Base-by-base conservation (phyloP, 306 rosid species). In the Vigna mungo region DNA sequence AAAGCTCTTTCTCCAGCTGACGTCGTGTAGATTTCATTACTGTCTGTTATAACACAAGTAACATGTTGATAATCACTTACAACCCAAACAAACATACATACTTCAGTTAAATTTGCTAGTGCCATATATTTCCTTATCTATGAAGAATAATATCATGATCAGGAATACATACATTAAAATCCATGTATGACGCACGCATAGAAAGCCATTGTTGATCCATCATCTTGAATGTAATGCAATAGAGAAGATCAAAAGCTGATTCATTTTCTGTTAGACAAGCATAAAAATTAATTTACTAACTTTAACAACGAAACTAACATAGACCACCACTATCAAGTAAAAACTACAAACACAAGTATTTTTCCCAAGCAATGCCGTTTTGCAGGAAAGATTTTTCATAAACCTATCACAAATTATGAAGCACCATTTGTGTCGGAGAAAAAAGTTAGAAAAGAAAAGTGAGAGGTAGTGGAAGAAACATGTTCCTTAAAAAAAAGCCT, bases 151-250 rank as follows among this genome's bases (percentile, higher is more conserved):
- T 69, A 21, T 69, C 41, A 21, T 62, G 76, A 44, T 55, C 79
- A 68, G 68, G 75, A 72, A 65, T 69, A 89, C 99, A 23, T 89
- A 95, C 99, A 73, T 95, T 95, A 80, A 95, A 95, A 89, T 95
- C 99, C 99, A 95, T 95, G 82, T 95, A 95, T 23, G 99, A 92
- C 10, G 99, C 99, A 30, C 86, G 97, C 99, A 95, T 95, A 16
- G 96, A 73, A 75, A 95, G 99, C 99, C 99, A 95, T 81, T 90
- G 91, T 54, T 90, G 93, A 85, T 95, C 99, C 99, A 95, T 92
- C 77, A 95, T 86, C 89, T 95, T 95, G 96, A 92, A 95, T 37
- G 99, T 91, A 71, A 95, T 92, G 87, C 99, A 92, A 83, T 95
- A 95, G 80, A 95, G 93, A 74, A 92, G 89, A 85, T 95, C 98